A percentile compares a stretch with the other conserved stretches of the same genome.
Conservation (phyloP, 176 grass and related monocot species). For the Carex kokanica region DNA sequence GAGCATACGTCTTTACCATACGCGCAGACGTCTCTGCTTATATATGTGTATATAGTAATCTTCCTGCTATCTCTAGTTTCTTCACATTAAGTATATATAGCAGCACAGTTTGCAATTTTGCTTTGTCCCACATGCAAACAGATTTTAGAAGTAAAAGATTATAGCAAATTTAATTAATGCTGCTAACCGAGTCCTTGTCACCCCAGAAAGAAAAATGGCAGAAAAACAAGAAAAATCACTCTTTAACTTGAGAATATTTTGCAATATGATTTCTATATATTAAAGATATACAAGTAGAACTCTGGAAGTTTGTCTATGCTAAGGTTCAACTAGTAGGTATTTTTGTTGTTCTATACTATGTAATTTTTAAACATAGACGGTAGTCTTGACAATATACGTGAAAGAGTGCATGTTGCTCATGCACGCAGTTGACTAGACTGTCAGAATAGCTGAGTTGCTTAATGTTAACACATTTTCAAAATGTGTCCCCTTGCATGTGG, state of each 20-base stretch:
- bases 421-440: conserved; percentile 13
- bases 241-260: background rate
- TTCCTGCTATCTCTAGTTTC: no score
- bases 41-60: no score
- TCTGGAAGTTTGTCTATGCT: background rate
- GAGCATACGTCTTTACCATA: no score
- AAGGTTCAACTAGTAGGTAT: background rate
- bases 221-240: background rate
- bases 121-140: no score
- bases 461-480: background rate
- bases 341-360: conserved; percentile 19
- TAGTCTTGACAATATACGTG: background rate
- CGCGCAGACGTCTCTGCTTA: no score
- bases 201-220: background rate
- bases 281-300: background rate
- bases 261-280: background rate
- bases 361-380: background rate
- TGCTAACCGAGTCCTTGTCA: background rate
- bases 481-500: conserved; percentile 17
- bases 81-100: no score
- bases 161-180: no score
- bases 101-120: no score
- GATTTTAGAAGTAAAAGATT: no score
- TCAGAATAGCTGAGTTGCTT: background rate
- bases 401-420: background rate